Conservation (phyloP, 2,329 filamentous ascomycete genomes). For the Zopfia rhizophila region DNA sequence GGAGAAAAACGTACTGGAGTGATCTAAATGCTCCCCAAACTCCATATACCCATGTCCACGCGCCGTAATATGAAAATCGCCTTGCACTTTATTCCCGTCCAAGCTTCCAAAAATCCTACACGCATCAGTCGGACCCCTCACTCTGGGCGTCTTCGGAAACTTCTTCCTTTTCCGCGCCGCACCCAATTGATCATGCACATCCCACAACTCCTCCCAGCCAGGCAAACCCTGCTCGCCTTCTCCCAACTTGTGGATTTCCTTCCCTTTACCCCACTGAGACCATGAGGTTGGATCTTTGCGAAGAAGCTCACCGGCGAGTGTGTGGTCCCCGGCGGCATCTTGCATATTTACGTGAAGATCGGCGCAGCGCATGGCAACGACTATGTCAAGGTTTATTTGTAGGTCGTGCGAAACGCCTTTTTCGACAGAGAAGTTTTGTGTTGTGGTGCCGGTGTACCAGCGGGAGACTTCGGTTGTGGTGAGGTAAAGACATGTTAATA, state of each 20-base stretch:
- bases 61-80: conserved; percentile 97
- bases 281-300: conserved; percentile 82
- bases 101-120: conserved; percentile 91
- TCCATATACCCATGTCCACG: conserved; percentile 94
- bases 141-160: conserved; percentile 77
- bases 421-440: conserved; percentile 92
- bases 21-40: conserved; percentile 81
- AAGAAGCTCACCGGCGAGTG: conserved; percentile 80
- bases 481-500: conserved; percentile 78
- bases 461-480: conserved; percentile 79
- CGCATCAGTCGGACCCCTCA: conserved; percentile 71
- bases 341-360: conserved; percentile 97
- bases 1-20: conserved; percentile 69
- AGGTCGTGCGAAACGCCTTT: conserved; percentile 87
- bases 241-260: conserved; percentile 64
- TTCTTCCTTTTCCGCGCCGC: conserved; percentile 73
- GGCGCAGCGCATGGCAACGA: conserved; percentile 86
- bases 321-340: conserved; percentile 91
- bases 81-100: conserved; percentile 95
- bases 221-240: conserved; percentile 39
- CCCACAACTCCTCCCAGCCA: conserved; percentile 74
- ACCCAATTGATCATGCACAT: conserved; percentile 90
- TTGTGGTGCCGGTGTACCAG: conserved; percentile 87
- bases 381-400: conserved; percentile 96
- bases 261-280: conserved; percentile 81